These are phyloP conservation scores for Neurospora crassa DNA, from an alignment of 2,329 filamentous ascomycete genomes.

Conservation along the genomic window DNA sequence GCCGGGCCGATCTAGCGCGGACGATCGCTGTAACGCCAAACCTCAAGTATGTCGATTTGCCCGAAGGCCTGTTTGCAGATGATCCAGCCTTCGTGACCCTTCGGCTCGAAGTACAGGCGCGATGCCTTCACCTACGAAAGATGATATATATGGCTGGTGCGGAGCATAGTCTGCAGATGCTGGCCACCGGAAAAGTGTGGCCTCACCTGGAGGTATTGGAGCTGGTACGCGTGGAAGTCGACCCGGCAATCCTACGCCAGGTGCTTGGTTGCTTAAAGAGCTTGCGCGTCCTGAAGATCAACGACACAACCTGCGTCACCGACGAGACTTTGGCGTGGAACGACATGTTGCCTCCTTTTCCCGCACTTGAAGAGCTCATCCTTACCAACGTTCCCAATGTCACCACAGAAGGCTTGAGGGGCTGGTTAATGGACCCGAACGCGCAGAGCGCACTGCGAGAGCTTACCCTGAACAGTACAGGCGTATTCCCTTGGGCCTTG, in stretches of 20 bases:
- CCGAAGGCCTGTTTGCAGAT: conserved; percentile 77
- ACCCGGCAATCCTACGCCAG: conserved; percentile 59
- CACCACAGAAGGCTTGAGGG: conserved; percentile 59
- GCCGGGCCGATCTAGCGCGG: conserved; percentile 73
- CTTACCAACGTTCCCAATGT: conserved; percentile 63
- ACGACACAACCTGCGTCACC: conserved; percentile 58
- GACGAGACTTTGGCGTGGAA: conserved; percentile 66
- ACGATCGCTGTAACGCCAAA: conserved; percentile 79
- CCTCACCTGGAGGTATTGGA: conserved; percentile 63
- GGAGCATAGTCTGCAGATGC: conserved; percentile 64
- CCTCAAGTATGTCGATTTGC: conserved; percentile 81
- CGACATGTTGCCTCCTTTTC: conserved; percentile 60
- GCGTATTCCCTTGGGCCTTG: conserved; percentile 54
- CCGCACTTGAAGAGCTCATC: conserved; percentile 62
- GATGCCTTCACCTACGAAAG: conserved; percentile 76
- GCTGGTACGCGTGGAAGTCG: conserved; percentile 56
- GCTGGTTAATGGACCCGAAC: conserved; percentile 54
- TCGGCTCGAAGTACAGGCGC: conserved; percentile 72
- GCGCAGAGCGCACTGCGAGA: conserved; percentile 53
- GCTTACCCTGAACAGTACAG: conserved; percentile 63
- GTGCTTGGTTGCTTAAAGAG: conserved; percentile 58
- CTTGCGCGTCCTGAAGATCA: conserved; percentile 66
- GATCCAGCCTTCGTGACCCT: conserved; percentile 66
- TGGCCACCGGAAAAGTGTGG: conserved; percentile 60
- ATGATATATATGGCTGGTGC: conserved; percentile 77